Percentiles rank a stretch among this genome's conserved stretches.
These are phyloP conservation scores for Aspergillus phoenicis DNA, from an alignment of 2,329 filamentous ascomycete genomes.

Conservation along the genomic window DNA sequence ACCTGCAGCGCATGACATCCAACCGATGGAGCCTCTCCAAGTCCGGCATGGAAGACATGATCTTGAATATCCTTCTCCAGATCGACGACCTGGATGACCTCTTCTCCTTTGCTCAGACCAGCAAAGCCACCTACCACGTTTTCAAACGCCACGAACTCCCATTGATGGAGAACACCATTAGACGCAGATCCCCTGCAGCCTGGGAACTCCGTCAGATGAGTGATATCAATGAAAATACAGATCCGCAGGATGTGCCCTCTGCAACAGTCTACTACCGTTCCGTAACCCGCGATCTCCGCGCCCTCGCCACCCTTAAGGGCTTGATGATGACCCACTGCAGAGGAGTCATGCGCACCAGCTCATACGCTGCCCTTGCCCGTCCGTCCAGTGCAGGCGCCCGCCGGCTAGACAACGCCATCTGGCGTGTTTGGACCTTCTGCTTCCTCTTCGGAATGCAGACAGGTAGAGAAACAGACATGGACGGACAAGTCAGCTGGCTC, in stretches of 20 bases:
- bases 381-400: slow-evolving; percentile 3
- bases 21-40: slow-evolving; percentile 3
- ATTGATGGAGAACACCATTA: slow-evolving; percentile 4
- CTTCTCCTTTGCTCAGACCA: slow-evolving; percentile 10
- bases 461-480: slow-evolving; percentile 7
- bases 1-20: not conserved
- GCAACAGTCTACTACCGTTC: slow-evolving; percentile 16
- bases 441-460: slow-evolving; percentile 12
- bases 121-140: slow-evolving; percentile 8
- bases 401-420: slow-evolving; percentile 12
- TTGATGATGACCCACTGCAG: slow-evolving; percentile 11
- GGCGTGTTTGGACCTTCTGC: slow-evolving; percentile 17
- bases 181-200: slow-evolving; percentile 8
- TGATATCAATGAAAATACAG: not conserved
- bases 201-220: slow-evolving; percentile 16
- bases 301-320: slow-evolving; percentile 12
- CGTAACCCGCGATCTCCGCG: slow-evolving; percentile 9
- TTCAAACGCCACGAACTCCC: slow-evolving; percentile 13
- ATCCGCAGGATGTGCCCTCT: not conserved
- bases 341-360: not conserved
- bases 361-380: not conserved
- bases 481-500: slow-evolving; percentile 13
- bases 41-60: slow-evolving; percentile 6
- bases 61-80: slow-evolving; percentile 5
- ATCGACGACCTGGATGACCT: slow-evolving; percentile 12